These are phyloP conservation scores for Cornus controversa DNA, from an alignment of 148 eudicot genomes.

Conservation along the genomic window DNA sequence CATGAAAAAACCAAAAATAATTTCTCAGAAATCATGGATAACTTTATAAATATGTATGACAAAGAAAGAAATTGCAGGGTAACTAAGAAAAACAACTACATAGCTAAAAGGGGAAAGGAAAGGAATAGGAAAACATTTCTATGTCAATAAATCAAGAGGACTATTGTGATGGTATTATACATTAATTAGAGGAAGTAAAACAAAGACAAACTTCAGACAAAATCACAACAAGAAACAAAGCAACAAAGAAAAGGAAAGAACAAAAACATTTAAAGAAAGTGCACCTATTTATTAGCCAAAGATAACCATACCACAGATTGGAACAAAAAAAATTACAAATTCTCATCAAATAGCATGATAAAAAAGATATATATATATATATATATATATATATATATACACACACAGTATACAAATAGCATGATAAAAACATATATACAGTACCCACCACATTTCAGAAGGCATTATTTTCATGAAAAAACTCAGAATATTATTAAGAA, in stretches of 20 bases:
- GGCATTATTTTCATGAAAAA: not conserved
- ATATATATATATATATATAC: no score
- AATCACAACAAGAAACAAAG: conserved; percentile 12
- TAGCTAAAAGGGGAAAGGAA: not conserved
- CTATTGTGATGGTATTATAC: not conserved
- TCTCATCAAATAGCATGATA: not conserved
- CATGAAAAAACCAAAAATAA: no score
- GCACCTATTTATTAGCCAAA: conserved; percentile 10
- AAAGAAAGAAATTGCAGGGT: conserved; percentile 18
- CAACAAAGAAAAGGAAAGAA: conserved; percentile 6
- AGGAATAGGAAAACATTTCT: not conserved
- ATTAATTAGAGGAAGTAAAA: conserved; percentile 10
- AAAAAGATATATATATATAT: no score
- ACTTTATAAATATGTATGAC: not conserved
- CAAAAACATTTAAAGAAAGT: conserved; percentile 20
- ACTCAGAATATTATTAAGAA: not conserved
- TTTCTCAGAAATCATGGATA: not conserved
- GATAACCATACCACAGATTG: conserved; percentile 8
- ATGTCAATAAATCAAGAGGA: conserved; percentile 7
- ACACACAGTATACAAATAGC: not conserved
- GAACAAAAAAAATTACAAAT: not conserved
- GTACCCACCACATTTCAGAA: not conserved
- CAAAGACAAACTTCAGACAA: conserved; percentile 13
- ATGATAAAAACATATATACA: not conserved
- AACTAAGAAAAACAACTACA: conserved; percentile 6